phyloP scores from a whole-genome alignment of 257 asterid species.

The Ocimum tenuiflorum region DNA sequence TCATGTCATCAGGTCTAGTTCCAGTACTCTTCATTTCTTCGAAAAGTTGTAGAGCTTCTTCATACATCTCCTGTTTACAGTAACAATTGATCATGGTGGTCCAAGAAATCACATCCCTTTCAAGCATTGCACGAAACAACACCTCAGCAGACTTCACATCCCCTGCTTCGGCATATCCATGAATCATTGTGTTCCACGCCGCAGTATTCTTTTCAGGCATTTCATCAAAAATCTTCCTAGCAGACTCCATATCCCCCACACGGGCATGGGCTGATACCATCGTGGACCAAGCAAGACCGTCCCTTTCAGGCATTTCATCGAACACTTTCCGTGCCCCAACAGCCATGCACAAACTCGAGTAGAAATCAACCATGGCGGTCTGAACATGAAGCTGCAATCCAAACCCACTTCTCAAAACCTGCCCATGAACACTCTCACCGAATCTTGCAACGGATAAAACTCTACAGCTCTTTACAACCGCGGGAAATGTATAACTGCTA shows the following conservation, averaged over 20 bases:
- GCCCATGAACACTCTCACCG: slow-evolving; percentile 55
- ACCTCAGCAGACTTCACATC: slow-evolving; percentile 56
- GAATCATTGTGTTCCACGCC: slow-evolving; percentile 62
- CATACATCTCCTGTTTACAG: slow-evolving; percentile 38
- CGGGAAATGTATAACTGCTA: slow-evolving; percentile 54
- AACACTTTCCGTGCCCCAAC: slow-evolving; percentile 44
- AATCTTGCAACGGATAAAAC: slow-evolving; percentile 20
- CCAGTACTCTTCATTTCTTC: slow-evolving; percentile 47
- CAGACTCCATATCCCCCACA: slow-evolving; percentile 47
- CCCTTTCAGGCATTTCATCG: slow-evolving; percentile 62
- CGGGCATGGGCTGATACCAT: slow-evolving; percentile 52
- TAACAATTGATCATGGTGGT: slow-evolving; percentile 82
- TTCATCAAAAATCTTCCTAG: slow-evolving; percentile 48
- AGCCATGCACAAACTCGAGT: slow-evolving; percentile 45
- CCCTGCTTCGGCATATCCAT: slow-evolving; percentile 60
- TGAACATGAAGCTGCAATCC: slow-evolving; percentile 41
- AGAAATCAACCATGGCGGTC: slow-evolving; percentile 61
- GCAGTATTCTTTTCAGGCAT: slow-evolving; percentile 55
- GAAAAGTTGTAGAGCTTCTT: slow-evolving; percentile 51
- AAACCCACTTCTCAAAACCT: slow-evolving; percentile 49
- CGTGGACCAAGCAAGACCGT: slow-evolving; percentile 56
- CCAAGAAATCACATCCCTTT: slow-evolving; percentile 74
- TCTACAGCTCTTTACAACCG: slow-evolving; percentile 52
- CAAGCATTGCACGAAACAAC: slow-evolving; percentile 43
- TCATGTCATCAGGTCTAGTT: slow-evolving; percentile 63